Evolutionary conservation across 345 rosid species (phyloP), one percentile per base, ranked within the genome.

Genomic region (Viola odorata): DNA sequence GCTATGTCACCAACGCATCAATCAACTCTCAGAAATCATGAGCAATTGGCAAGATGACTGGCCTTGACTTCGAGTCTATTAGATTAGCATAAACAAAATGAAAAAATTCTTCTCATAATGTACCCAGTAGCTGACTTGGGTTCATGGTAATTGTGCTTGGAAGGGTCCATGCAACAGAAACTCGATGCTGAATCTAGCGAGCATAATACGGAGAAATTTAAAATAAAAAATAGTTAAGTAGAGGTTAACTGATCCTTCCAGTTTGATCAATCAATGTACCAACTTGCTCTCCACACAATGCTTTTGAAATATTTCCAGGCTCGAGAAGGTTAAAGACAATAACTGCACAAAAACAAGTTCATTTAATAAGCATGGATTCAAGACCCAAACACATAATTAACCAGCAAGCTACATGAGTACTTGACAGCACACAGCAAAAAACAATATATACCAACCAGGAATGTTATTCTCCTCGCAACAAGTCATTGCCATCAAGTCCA

Each of bases 401-500:
- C 32, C 32, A 23, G 32, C 32, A 23, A 23, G 12, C 13, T 17
- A 3, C 53, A 8, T 45, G 5, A 6, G 44, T 16, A 9, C 8
- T 32, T n/a, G 13, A 63, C 87, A 3, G 54, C 32, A 23, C 32
- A 23, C 32, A 23, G 32, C 32, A 23, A 23, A 23, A 23, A 23
- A 23, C 32, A 23, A 23, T 23, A 23, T 23, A 23, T 23, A 23
- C 32, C 32, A 23, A 89, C 98, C 98, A 49, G 98, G 95, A 74
- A 91, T 89, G 71, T 73, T 73, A 14, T 91, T 91, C 67, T 91
- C 91, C 74, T 91, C 95, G 64, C 98, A 91, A 55, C 77, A 85
- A 49, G 86, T 85, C 48, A 89, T 80, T 39, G 96, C 85, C 91
- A 87, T 81, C 62, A 83, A 66, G 67, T 91, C 96, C 91, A 91